Evolutionary conservation across 352 stramenopile genomes (phyloP), one percentile per base, ranked within the genome.

Genomic region (Phytophthora tentaculata): DNA sequence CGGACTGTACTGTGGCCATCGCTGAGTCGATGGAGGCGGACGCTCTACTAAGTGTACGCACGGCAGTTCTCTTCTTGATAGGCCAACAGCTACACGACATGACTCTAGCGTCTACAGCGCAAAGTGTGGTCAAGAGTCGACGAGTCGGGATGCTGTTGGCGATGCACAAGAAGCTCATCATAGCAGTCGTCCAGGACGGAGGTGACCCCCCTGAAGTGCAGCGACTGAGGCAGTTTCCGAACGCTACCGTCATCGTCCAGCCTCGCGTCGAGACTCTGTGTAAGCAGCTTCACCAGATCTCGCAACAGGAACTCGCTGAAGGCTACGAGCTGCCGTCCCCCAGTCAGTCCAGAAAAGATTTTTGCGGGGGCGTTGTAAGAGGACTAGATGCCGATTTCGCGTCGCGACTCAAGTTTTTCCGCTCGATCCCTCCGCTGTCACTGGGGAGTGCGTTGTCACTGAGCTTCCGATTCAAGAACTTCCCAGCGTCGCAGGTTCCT

Each of bases 401-500:
- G 23, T 71, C 65, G 0, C 80, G 88, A 3, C 68, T 91, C 22
- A 56, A 73, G 22, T 92, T 94, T 56, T 96, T 94, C 61, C 69
- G 65, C 4, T 60, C 72, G 5, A 80, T 90, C 7, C 66, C 71
- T 2, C 49, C 69, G 5, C 53, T 95, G n/a, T 84, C 83, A 7
- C 61, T 88, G 8, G 86, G 79, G 9, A 88, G 78, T 57, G 76
- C 76, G 28, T 54, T 94, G n/a, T 94, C 86, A 12, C 64, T 96
- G 24, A 90, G 80, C 59, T 93, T 92, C 54, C 83, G 86, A 20
- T 96, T 96, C 55, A 73, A 81, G 50, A 90, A 88, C 23, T 92
- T 94, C 41, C 43, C 64, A 0, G 83, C 79, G 6, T 62, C 32
- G 24, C 79, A 92, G 48, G 77, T 96, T 29, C 82, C 84, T 54